Evolutionary conservation across 208 protist genomes (phyloP), one percentile per base, ranked within the genome.

Genomic region (Tritrichomonas musculus): DNA sequence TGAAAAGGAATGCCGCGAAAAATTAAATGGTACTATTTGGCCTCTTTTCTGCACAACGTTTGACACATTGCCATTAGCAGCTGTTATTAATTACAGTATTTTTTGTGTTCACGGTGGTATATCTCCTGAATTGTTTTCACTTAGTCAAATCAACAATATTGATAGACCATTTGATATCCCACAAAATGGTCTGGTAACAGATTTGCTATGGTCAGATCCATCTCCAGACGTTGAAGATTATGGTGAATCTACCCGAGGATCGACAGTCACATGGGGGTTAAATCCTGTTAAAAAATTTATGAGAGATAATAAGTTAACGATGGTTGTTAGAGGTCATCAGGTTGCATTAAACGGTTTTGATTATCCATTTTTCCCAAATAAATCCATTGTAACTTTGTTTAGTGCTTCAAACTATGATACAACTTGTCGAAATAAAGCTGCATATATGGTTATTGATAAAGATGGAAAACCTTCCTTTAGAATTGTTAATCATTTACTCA

Each of bases 301-400:
- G 2, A 96, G 98, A 93, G 98, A 98, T 96, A 97, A 99, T 93
- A 98, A 99, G 94, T 97, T 99, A 93, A 99, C 99, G 94, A 96
- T 99, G 22, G 97, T 99, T 92, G 99, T 98, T 94, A 96, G 99
- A 55, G 99, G 98, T 14, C 99, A 99, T 95, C 98, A 99, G 95
- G 97, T 98, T 5, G 49, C 41, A 53, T 22, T n/a, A 93, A 96
- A 97, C 80, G 96, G 96, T 22, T 97, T 99, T 95, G 98, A 99
- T 93, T 99, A 99, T 95, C 99, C 99, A 94, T 92, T 92, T 41
- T 39, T 39, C 41, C 98, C 98, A 3, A 97, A 99, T 93, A 96
- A 99, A 44, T 97, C 98, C 94, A 96, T 99, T 80, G 97, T 99
- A 36, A 99, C 99, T 0, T 95, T 99, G 27, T 99, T 99, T 95